A percentile compares a stretch with the other conserved stretches of the same genome.
phyloP scores from a whole-genome alignment of 495 filamentous ascomycete genomes.

The Collariella sp. region DNA sequence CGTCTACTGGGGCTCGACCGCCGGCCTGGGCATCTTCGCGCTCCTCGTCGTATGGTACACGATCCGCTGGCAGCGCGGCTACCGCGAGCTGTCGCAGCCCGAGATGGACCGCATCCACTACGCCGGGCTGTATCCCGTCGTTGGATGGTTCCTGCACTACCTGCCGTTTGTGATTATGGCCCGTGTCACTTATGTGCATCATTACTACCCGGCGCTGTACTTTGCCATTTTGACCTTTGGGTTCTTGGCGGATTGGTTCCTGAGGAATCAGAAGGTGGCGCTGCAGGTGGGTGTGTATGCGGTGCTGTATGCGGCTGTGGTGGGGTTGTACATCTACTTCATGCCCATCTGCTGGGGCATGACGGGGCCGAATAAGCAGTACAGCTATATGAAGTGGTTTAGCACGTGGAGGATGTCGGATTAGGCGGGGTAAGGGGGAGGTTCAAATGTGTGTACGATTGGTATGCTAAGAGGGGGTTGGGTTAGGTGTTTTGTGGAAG shows the following conservation, averaged over 20 bases:
- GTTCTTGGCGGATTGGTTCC: conserved; percentile 80
- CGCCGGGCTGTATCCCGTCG: conserved; percentile 77
- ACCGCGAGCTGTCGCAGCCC: conserved; percentile 64
- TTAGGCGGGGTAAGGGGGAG: conserved; percentile 13
- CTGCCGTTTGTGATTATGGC: conserved; percentile 95
- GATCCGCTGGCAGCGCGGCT: conserved; percentile 93
- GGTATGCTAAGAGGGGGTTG: neutral
- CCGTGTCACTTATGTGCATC: conserved; percentile 96
- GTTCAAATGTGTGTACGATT: neutral
- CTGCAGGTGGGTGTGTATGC: conserved; percentile 57
- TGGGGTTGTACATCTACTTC: conserved; percentile 81
- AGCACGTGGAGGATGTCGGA: conserved; percentile 57
- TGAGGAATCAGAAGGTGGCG: conserved; percentile 50
- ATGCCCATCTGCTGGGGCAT: conserved; percentile 96
- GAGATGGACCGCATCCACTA: conserved; percentile 94
- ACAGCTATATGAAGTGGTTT: conserved; percentile 90
- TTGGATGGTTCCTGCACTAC: conserved; percentile 96
- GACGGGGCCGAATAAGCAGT: conserved; percentile 73
- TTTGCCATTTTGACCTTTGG: conserved; percentile 87
- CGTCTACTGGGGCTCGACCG: conserved; percentile 91
- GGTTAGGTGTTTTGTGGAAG: too few species aligned
- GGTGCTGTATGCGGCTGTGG: conserved; percentile 59
- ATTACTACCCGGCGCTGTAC: conserved; percentile 98
- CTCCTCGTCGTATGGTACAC: conserved; percentile 73
- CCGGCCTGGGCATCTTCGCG: conserved; percentile 62